A percentile compares a stretch with the other conserved stretches of the same genome.
Evolutionary conservation across 352 stramenopile genomes (phyloP).

Genomic region (Phytophthora litchii): DNA sequence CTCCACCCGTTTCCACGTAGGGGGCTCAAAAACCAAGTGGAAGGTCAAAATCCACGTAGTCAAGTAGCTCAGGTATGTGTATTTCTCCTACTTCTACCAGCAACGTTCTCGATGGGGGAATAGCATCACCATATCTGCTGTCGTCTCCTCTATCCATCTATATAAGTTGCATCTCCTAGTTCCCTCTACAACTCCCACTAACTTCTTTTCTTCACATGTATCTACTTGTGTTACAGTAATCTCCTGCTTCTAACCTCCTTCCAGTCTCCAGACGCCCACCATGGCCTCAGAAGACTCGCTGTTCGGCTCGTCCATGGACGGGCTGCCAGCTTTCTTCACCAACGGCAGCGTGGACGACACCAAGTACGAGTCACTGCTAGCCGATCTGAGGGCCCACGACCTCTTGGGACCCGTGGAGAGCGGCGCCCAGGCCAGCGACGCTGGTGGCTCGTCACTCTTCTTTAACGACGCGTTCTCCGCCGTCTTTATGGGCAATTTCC

Average conservation of each 20-base stretch:
- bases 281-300: conserved; percentile 57
- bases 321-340: conserved; percentile 80
- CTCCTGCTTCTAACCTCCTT: conserved; percentile 1
- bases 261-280: not conserved
- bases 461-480: conserved; percentile 88
- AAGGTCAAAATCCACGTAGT: conserved; percentile 22
- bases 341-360: conserved; percentile 81
- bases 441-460: conserved; percentile 67
- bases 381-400: conserved; percentile 85
- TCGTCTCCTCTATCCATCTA: conserved; percentile 17
- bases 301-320: conserved; percentile 51
- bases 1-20: too few relatives aligned
- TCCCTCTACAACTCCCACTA: conserved; percentile 12
- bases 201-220: not conserved
- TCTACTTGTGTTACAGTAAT: not conserved
- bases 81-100: conserved; percentile 1
- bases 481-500: conserved; percentile 84
- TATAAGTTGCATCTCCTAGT: conserved; percentile 10
- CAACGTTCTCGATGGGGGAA: not conserved
- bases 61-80: conserved; percentile 25
- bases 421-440: conserved; percentile 20
- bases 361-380: conserved; percentile 88
- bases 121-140: not conserved
- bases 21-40: conserved; percentile 12
- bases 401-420: conserved; percentile 73